Conservation (phyloP, 139 green algal species). For the Mychonastes homosphaera region DNA sequence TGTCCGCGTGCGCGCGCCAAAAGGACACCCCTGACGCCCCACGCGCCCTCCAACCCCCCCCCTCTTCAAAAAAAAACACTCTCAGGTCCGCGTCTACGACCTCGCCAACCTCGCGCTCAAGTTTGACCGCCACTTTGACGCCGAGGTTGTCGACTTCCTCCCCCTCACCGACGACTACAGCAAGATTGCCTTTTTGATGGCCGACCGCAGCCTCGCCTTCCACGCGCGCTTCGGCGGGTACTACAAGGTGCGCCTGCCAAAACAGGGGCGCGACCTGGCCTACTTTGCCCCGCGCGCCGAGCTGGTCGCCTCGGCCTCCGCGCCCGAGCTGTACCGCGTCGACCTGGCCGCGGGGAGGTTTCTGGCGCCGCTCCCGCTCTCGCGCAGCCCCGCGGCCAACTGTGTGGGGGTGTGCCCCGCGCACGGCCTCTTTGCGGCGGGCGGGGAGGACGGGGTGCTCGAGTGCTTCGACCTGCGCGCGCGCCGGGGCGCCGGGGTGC, state of each 20-base stretch:
- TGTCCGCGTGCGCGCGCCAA: too few relatives aligned
- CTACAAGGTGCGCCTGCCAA: constrained; percentile 51
- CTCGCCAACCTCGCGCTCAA: constrained; percentile 88
- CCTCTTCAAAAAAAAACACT: too few relatives aligned
- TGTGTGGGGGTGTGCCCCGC: constrained; percentile 36
- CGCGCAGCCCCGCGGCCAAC: neutral
- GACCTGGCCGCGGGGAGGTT: constrained; percentile 86
- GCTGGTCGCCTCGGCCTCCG: constrained; percentile 66
- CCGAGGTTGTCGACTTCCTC: constrained; percentile 45
- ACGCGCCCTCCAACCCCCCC: too few relatives aligned
- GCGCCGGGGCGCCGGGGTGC: constrained; percentile 29
- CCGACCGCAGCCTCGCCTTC: constrained; percentile 73
- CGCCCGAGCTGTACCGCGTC: constrained; percentile 68
- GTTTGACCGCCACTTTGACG: constrained; percentile 89
- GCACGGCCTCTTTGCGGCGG: constrained; percentile 70
- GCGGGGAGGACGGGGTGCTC: constrained; percentile 77
- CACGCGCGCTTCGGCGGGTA: constrained; percentile 89
- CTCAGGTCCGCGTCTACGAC: constrained; percentile 81
- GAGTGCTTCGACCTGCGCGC: constrained; percentile 88
- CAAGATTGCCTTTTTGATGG: constrained; percentile 89
- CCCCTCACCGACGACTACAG: constrained; percentile 83
- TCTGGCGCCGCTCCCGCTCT: constrained; percentile 51
- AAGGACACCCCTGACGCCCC: too few relatives aligned
- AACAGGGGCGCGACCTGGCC: constrained; percentile 65
- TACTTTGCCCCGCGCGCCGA: constrained; percentile 69